Conservation (phyloP, 1,284 basidiomycete genomes). For the Marasmius fiardii region DNA sequence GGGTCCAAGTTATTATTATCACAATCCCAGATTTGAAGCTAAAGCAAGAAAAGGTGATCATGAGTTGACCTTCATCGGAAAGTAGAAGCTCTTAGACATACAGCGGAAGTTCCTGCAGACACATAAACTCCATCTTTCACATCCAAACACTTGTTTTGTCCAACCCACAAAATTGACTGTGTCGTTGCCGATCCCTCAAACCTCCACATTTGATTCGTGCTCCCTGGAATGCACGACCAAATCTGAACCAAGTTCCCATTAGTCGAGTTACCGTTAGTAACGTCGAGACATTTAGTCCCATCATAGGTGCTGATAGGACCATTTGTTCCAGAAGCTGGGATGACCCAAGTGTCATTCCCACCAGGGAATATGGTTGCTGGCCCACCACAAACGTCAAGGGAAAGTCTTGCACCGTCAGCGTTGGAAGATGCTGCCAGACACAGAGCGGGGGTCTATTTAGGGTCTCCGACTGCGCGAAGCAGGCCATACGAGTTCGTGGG, state of each 20-base stretch:
- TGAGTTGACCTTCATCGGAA: background rate
- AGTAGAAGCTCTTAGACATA: background rate
- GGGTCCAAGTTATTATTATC: background rate
- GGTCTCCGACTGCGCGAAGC: background rate
- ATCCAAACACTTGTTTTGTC: background rate
- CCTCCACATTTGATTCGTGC: background rate
- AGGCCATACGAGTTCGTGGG: background rate
- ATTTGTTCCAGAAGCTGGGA: background rate
- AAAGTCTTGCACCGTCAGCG: background rate
- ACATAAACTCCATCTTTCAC: background rate
- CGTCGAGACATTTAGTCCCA: slow-evolving; percentile 19
- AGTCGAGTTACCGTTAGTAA: background rate
- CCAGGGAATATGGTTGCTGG: background rate
- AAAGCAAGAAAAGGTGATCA: background rate
- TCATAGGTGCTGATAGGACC: background rate
- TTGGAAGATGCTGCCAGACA: background rate
- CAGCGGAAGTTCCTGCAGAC: background rate
- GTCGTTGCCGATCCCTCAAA: background rate
- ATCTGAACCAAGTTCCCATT: background rate
- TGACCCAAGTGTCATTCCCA: background rate
- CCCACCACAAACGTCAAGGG: background rate
- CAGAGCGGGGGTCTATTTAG: background rate
- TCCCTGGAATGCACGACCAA: background rate
- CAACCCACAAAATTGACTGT: background rate
- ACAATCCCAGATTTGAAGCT: background rate